phyloP scores from a whole-genome alignment of 176 grass and related monocot genomes.

The Oryza meyeriana region DNA sequence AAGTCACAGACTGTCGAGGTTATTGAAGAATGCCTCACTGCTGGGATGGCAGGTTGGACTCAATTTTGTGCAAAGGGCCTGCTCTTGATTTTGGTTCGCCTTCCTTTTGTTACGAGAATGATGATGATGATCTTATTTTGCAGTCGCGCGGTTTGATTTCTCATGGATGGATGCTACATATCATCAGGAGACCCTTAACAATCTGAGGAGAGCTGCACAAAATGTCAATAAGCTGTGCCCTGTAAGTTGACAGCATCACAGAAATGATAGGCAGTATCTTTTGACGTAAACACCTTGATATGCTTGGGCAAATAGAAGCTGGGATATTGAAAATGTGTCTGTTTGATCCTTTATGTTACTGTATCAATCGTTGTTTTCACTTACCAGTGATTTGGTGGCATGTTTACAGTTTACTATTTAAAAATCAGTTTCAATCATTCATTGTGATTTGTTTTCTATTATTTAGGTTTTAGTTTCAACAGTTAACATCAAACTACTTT shows the following conservation, averaged over 20 bases:
- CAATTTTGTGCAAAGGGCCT: not conserved
- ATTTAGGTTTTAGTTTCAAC: not conserved
- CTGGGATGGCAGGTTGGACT: conserved; percentile 93
- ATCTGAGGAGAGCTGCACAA: conserved; percentile 73
- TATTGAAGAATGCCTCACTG: conserved; percentile 81
- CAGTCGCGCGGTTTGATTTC: conserved; percentile 96
- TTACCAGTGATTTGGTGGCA: not conserved
- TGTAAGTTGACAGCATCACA: conserved; percentile 50
- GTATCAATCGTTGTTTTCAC: not conserved
- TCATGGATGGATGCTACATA: conserved; percentile 79
- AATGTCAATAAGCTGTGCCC: conserved; percentile 89
- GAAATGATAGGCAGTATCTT: not conserved
- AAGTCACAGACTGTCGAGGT: conserved; percentile 71
- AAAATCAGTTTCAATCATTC: not conserved
- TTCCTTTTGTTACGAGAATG: not conserved
- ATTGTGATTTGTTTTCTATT: not conserved
- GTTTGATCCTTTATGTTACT: not conserved
- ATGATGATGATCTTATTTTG: not conserved
- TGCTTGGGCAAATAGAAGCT: not conserved
- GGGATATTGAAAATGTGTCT: not conserved
- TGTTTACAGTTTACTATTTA: not conserved
- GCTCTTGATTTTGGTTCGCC: not conserved
- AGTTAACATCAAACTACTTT: not conserved
- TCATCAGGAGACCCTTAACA: conserved; percentile 88
- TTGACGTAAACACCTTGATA: not conserved